Evolutionary conservation across 805 yeast genomes (phyloP).

Genomic region (Wickerhamiella azyma): DNA sequence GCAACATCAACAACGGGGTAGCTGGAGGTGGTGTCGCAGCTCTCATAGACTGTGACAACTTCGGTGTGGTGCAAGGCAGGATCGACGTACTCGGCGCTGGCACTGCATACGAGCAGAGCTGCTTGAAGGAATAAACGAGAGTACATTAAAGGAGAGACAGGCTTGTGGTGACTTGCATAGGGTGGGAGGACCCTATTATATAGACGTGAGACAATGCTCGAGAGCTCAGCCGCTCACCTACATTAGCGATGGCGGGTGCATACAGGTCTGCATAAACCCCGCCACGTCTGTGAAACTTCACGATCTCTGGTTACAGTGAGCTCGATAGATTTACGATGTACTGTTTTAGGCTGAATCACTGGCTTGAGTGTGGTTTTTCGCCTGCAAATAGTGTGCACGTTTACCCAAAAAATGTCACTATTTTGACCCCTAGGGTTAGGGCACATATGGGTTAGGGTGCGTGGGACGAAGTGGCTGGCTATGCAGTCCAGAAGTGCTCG

Average conservation of each 20-base stretch:
- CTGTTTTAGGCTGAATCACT: no score
- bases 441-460: background rate
- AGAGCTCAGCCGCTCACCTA: background rate
- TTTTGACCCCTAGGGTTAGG: background rate
- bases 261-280: background rate
- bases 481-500: background rate
- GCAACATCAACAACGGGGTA: slow-evolving; percentile 22
- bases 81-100: slow-evolving; percentile 15
- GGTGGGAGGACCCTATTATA: background rate
- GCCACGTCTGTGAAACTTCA: background rate
- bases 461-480: background rate
- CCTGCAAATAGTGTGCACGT: no score
- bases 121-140: background rate
- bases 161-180: background rate
- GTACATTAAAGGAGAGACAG: background rate
- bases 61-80: slow-evolving; percentile 20
- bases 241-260: background rate
- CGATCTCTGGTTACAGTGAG: no score
- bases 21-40: slow-evolving; percentile 10
- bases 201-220: background rate
- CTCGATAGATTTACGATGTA: no score
- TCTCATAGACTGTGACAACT: slow-evolving; percentile 17
- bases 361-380: no score
- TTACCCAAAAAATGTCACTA: background rate
- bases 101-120: slow-evolving; percentile 6